Evolutionary conservation across 2,329 filamentous ascomycete genomes (phyloP).

Genomic region (Whalleya microplaca): DNA sequence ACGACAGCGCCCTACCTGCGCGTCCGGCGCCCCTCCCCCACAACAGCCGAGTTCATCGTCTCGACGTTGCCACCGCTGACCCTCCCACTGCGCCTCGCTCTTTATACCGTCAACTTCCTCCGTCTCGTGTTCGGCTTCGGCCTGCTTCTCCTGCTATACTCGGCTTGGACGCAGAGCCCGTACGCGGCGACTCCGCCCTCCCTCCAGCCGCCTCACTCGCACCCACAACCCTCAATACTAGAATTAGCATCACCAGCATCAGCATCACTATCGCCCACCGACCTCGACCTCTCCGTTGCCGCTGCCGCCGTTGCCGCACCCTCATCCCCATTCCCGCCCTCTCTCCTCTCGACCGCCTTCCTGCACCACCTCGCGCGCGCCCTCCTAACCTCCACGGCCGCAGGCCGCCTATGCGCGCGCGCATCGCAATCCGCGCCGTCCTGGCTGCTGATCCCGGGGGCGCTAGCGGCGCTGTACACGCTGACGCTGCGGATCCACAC

Average conservation of each 20-base stretch:
- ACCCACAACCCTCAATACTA: conserved; percentile 11
- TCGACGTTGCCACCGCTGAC: conserved; percentile 71
- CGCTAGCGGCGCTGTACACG: conserved; percentile 45
- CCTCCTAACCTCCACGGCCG: conserved; percentile 31
- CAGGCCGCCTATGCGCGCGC: conserved; percentile 37
- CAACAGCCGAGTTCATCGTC: conserved; percentile 90
- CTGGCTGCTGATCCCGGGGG: conserved; percentile 44
- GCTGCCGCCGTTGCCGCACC: too few species aligned
- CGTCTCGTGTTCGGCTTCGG: conserved; percentile 47
- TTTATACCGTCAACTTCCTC: conserved; percentile 47
- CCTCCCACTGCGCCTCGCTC: conserved; percentile 50
- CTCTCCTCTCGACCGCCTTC: conserved; percentile 27
- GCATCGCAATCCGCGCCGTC: conserved; percentile 43
- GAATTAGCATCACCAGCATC: neutral
- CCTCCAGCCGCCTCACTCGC: conserved; percentile 6
- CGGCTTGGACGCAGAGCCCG: conserved; percentile 45
- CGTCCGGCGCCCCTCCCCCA: conserved; percentile 74
- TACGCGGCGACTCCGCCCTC: conserved; percentile 12
- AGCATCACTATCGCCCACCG: too few species aligned
- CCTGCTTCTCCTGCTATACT: conserved; percentile 54
- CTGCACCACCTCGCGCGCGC: conserved; percentile 28
- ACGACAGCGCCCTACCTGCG: conserved; percentile 62
- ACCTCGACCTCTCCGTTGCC: conserved; percentile 12
- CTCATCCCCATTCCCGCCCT: conserved; percentile 18
- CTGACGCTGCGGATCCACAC: conserved; percentile 52